Conservation (phyloP, 257 asterid species). For the Solanum sejunctum region DNA sequence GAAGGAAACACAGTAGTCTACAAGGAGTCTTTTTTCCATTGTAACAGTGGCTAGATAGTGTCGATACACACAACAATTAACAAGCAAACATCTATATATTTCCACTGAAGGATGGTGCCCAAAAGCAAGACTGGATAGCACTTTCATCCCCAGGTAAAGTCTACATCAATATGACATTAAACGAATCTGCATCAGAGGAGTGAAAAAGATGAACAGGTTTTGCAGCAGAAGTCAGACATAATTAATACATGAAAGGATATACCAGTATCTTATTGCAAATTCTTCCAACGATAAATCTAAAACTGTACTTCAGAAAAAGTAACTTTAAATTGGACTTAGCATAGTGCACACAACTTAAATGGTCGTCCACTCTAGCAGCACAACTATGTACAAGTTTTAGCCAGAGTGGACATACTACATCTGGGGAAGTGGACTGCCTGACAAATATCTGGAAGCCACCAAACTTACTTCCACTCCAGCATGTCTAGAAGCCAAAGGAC, state of each 20-base stretch:
- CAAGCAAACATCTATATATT: background rate
- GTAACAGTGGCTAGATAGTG: background rate
- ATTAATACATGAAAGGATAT: background rate
- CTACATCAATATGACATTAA: background rate
- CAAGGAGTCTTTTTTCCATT: background rate
- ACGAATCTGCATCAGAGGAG: background rate
- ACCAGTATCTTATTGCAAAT: background rate
- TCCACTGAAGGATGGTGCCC: background rate
- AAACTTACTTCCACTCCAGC: conserved; percentile 88
- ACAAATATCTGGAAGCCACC: background rate
- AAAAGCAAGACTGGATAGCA: background rate
- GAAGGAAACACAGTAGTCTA: background rate
- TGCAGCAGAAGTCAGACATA: background rate
- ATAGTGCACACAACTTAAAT: background rate
- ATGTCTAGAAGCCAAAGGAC: conserved; percentile 92
- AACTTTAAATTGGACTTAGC: background rate
- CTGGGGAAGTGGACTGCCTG: background rate
- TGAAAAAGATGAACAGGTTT: background rate
- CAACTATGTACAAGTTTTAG: conserved; percentile 6
- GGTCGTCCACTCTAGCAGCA: background rate
- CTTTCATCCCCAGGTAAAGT: background rate
- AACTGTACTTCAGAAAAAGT: background rate
- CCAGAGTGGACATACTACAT: conserved; percentile 1
- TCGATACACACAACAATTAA: background rate
- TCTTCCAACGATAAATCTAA: background rate